These are phyloP conservation scores for Fusarium redolens DNA, from an alignment of 2,329 filamentous ascomycete species.

Conservation along the genomic window DNA sequence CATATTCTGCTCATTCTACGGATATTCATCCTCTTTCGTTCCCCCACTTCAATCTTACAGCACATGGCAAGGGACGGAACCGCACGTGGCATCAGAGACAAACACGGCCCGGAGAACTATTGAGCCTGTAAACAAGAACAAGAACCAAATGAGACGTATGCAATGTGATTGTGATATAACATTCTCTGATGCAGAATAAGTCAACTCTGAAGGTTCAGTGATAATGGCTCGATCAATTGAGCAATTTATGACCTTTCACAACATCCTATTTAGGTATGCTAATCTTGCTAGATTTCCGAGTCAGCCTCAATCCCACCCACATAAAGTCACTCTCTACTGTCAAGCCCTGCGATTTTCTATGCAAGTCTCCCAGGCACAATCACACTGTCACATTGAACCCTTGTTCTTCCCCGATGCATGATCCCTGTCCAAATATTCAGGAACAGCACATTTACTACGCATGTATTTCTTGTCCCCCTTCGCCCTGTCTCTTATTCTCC, in stretches of 20 bases:
- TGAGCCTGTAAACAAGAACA: background rate
- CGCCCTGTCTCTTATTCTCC: too few relatives aligned
- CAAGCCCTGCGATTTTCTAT: slow-evolving; percentile 24
- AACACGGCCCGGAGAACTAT: slow-evolving; percentile 9
- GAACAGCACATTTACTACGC: background rate
- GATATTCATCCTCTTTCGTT: slow-evolving; percentile 17
- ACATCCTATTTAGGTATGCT: slow-evolving; percentile 2
- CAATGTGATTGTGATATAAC: background rate
- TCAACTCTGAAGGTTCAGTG: background rate
- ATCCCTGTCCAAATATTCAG: slow-evolving; percentile 17
- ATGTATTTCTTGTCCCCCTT: too few relatives aligned
- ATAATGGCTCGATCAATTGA: slow-evolving; percentile 9
- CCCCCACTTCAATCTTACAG: slow-evolving; percentile 20
- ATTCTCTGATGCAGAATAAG: background rate
- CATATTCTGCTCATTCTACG: background rate
- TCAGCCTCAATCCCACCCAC: slow-evolving; percentile 32
- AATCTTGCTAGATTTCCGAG: slow-evolving; percentile 15
- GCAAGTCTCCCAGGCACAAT: slow-evolving; percentile 35
- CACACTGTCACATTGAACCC: slow-evolving; percentile 35
- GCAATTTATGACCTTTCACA: background rate
- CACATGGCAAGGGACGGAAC: slow-evolving; percentile 28
- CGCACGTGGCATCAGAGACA: slow-evolving; percentile 39
- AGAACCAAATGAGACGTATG: slow-evolving; percentile 5
- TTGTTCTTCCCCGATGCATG: slow-evolving; percentile 26
- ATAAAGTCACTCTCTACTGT: slow-evolving; percentile 14